Evolutionary conservation across 108 stramenopile species (phyloP), one percentile per base, ranked within the genome.

Genomic region (Skeletonema marinoi): DNA sequence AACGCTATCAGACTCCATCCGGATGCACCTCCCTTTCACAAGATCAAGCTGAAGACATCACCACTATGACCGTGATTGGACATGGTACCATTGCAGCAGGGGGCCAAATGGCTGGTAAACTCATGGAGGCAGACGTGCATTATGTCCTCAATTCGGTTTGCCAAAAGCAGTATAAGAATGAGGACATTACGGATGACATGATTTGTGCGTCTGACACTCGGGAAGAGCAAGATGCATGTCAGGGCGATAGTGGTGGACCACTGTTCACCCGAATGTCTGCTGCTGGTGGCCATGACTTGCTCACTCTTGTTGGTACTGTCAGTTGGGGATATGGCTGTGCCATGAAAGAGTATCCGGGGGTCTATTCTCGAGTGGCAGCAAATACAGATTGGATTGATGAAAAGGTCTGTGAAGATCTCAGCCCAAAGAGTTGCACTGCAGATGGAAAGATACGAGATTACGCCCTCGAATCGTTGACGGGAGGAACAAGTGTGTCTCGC

Each of bases 291-390:
- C 10, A 41, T 12, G 0, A 41, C 11, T 41, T 51, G 6, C 19
- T 74, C 29, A 21, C 65, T 9, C 21, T 48, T 41, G 29, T 61
- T 51, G 16, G n/a, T 12, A 36, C 75, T 65, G 41, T 75, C 72
- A 54, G 73, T 78, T 82, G 81, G 81, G 81, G 81, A 17, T 32
- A 72, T 14, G 81, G 81, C 41, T 82, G 81, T 73, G 81, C 73
- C 16, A 0, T n/a, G 3, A 13, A 63, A 3, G 7, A 63, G 11
- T 82, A 72, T 58, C 76, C 75, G 35, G 81, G 81, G 10, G 81
- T 82, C 4, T 77, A 83, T 21, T 71, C 82, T 31, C 58, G 87
- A 64, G 64, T 86, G 3, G 60, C 78, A 2, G n/a, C n/a, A n/a
- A 51, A 51, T 19, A 75, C 72, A 14, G 83, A 82, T 11, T 86